Conservation (phyloP, 1,284 basidiomycete species). For the Boletus semigastroideus region DNA sequence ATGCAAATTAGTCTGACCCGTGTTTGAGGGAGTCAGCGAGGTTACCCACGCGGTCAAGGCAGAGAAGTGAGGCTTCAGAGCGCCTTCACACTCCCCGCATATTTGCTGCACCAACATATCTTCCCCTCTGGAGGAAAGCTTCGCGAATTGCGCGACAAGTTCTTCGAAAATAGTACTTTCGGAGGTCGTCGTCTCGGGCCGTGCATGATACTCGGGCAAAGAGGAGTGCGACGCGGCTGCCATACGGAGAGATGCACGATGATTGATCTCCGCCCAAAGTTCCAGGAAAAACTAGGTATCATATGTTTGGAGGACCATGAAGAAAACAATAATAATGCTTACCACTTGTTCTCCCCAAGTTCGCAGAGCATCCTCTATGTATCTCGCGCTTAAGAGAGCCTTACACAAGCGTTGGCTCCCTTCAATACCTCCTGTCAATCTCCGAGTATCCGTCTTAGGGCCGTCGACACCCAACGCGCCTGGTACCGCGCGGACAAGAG, state of each 20-base stretch:
- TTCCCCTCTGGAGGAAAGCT: conserved; percentile 70
- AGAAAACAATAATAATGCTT: conserved; percentile 28
- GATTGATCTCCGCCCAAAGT: conserved; percentile 77
- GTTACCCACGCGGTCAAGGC: conserved; percentile 40
- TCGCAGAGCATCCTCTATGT: conserved; percentile 65
- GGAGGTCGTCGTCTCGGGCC: conserved; percentile 27
- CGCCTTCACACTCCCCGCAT: conserved; percentile 73
- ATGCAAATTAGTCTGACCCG: conserved; percentile 1
- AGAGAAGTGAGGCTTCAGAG: conserved; percentile 69
- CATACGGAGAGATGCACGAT: conserved; percentile 51
- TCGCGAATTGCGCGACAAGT: conserved; percentile 61
- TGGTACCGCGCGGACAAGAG: conserved; percentile 87
- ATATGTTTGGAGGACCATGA: not conserved
- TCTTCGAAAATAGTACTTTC: conserved; percentile 77
- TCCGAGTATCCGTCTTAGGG: conserved; percentile 54
- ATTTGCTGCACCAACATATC: conserved; percentile 83
- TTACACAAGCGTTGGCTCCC: conserved; percentile 82
- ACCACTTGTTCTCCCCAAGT: conserved; percentile 88
- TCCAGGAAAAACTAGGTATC: conserved; percentile 80
- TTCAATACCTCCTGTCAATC: conserved; percentile 74
- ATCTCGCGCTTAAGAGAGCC: conserved; percentile 76
- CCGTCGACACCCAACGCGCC: conserved; percentile 71
- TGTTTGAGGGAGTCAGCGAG: not conserved
- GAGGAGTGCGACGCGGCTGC: conserved; percentile 48
- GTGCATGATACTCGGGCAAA: conserved; percentile 44